phyloP scores from a whole-genome alignment of 2,329 filamentous ascomycete species.

The Talaromyces sp. region DNA sequence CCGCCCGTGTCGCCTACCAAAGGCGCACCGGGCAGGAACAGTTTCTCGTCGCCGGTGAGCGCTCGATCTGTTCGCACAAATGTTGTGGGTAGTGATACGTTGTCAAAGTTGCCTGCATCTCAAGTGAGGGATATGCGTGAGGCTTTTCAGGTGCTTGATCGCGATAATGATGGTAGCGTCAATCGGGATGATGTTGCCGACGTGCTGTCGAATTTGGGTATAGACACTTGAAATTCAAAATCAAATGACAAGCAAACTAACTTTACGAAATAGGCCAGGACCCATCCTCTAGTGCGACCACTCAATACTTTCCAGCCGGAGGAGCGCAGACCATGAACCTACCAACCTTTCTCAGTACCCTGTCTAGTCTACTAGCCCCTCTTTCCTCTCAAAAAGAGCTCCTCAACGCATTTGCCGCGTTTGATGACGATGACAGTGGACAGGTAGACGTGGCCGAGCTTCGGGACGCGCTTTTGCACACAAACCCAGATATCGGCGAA shows the following conservation, averaged over 20 bases:
- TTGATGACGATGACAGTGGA: constrained; percentile 92
- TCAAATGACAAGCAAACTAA: background rate
- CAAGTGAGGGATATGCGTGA: constrained; percentile 87
- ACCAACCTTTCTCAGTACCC: constrained; percentile 77
- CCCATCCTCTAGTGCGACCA: constrained; percentile 66
- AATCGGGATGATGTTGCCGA: constrained; percentile 79
- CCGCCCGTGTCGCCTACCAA: constrained; percentile 41
- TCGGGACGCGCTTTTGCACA: constrained; percentile 77
- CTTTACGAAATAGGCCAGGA: constrained; percentile 61
- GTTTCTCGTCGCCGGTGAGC: constrained; percentile 29
- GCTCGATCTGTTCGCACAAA: constrained; percentile 25
- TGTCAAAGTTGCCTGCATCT: constrained; percentile 64
- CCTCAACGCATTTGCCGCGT: constrained; percentile 85
- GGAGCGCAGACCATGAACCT: constrained; percentile 72
- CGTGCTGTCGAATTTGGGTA: constrained; percentile 82
- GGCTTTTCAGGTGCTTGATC: constrained; percentile 88
- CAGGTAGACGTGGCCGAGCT: constrained; percentile 83
- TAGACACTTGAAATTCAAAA: constrained; percentile 16
- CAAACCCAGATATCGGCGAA: constrained; percentile 70
- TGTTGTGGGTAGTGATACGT: constrained; percentile 30
- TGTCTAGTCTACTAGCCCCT: constrained; percentile 70
- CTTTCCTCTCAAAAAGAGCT: constrained; percentile 78
- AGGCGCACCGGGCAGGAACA: constrained; percentile 25
- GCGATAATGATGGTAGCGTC: constrained; percentile 80
- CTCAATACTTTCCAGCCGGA: constrained; percentile 75